Conservation (phyloP, 345 rosid genomes). For the Gossypium sturtianum region DNA sequence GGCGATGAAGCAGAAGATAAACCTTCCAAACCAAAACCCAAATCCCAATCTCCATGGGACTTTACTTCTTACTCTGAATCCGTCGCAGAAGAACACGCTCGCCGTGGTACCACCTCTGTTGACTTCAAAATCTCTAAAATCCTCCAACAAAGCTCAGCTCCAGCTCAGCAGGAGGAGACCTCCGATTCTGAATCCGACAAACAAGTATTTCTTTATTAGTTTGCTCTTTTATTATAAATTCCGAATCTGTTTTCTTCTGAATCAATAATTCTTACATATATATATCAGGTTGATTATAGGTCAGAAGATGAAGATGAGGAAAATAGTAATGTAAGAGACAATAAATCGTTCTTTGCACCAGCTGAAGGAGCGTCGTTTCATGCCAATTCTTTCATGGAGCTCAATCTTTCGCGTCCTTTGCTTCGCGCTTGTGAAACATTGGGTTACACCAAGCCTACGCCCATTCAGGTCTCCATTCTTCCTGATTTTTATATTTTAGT, state of each 20-base stretch:
- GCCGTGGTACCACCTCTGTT: slow-evolving; percentile 82
- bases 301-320: slow-evolving; percentile 59
- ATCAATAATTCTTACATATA: background rate
- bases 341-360: slow-evolving; percentile 59
- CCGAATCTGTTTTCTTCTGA: background rate
- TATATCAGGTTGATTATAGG: slow-evolving; percentile 58
- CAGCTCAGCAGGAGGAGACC: slow-evolving; percentile 21
- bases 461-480: slow-evolving; percentile 61
- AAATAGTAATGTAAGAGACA: slow-evolving; percentile 29
- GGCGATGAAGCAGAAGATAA: slow-evolving; percentile 25
- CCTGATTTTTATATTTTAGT: background rate
- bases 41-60: slow-evolving; percentile 84
- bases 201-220: slow-evolving; percentile 37
- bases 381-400: slow-evolving; percentile 83
- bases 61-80: slow-evolving; percentile 76
- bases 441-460: slow-evolving; percentile 89
- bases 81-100: slow-evolving; percentile 86
- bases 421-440: slow-evolving; percentile 89
- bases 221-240: background rate
- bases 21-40: slow-evolving; percentile 13
- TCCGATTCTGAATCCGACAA: slow-evolving; percentile 54
- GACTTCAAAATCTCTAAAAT: slow-evolving; percentile 76
- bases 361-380: slow-evolving; percentile 73
- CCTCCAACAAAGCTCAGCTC: slow-evolving; percentile 38
- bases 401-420: slow-evolving; percentile 81